Conservation (phyloP, 192 early-diverging fungal species). For the Mortierella hygrophila region DNA sequence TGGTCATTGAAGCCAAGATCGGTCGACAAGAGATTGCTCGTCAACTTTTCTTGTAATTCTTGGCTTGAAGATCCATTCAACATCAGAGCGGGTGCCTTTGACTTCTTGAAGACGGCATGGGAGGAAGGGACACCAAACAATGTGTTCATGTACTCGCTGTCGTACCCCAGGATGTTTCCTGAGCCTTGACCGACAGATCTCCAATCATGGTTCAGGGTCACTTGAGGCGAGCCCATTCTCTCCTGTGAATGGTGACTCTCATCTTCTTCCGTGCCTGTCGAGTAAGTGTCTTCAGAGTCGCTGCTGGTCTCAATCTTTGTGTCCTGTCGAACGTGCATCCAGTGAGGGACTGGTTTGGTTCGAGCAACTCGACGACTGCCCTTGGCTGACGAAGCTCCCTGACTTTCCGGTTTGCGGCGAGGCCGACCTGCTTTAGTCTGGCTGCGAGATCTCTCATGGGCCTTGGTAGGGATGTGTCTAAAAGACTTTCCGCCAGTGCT, state of each 20-base stretch:
- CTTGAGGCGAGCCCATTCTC: constrained; percentile 29
- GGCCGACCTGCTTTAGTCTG: constrained; percentile 7
- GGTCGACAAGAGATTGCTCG: constrained; percentile 13
- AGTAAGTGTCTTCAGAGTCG: constrained; percentile 19
- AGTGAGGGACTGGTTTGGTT: background rate
- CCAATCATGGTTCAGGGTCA: constrained; percentile 48
- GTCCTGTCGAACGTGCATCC: constrained; percentile 2
- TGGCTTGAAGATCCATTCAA: constrained; percentile 45
- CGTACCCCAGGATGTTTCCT: constrained; percentile 10
- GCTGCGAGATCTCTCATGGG: background rate
- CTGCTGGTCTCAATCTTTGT: background rate
- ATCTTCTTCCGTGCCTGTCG: constrained; percentile 9
- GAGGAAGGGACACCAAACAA: background rate
- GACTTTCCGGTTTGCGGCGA: background rate
- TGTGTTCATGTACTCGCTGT: constrained; percentile 18
- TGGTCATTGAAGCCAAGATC: constrained; percentile 19
- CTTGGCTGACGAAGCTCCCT: background rate
- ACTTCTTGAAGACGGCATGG: constrained; percentile 33
- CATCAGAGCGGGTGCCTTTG: constrained; percentile 38
- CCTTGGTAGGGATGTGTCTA: constrained; percentile 29
- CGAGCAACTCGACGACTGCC: background rate
- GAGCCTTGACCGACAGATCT: constrained; percentile 1
- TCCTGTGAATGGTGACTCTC: background rate
- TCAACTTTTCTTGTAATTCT: background rate
- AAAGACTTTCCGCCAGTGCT: constrained; percentile 47